phyloP scores from a whole-genome alignment of 371 early-diverging fungal genomes.

The Haplosporangium sp. region DNA sequence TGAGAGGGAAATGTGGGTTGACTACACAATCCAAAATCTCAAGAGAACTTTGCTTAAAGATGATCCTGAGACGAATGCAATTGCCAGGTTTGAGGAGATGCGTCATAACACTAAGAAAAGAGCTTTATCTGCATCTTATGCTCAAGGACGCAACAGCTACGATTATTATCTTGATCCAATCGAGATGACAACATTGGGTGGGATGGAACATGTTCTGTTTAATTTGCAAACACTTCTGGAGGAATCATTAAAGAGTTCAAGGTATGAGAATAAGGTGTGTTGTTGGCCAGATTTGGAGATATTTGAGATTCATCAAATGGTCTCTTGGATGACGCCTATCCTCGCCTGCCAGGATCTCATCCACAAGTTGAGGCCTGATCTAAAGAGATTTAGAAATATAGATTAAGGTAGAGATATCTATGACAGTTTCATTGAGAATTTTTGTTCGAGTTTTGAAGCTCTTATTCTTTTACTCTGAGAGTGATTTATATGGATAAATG shows the following conservation, averaged over 20 bases:
- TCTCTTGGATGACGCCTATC: not conserved
- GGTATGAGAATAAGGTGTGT: not conserved
- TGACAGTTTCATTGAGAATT: not conserved
- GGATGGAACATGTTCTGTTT: not conserved
- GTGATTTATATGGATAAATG: too few relatives aligned
- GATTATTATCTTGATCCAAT: not conserved
- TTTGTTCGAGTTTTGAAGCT: too few relatives aligned
- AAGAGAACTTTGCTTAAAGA: not conserved
- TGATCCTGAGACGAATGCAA: not conserved
- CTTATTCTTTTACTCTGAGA: too few relatives aligned
- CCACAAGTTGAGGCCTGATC: not conserved
- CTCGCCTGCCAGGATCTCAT: not conserved
- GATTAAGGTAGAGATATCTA: not conserved
- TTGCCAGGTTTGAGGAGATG: not conserved
- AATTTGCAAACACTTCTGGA: not conserved
- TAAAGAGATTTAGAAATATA: not conserved
- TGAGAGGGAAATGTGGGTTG: slow-evolving; percentile 4
- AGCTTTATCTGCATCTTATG: too few relatives aligned
- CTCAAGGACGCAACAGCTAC: not conserved
- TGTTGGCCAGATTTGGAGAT: slow-evolving; percentile 12
- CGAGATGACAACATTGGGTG: slow-evolving; percentile 8
- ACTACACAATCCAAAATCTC: not conserved
- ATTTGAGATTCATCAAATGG: slow-evolving; percentile 3
- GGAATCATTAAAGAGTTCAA: not conserved
- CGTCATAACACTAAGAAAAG: not conserved